Conservation (phyloP, 768 basidiomycete genomes). For the Trichaptum fuscoviolaceum region DNA sequence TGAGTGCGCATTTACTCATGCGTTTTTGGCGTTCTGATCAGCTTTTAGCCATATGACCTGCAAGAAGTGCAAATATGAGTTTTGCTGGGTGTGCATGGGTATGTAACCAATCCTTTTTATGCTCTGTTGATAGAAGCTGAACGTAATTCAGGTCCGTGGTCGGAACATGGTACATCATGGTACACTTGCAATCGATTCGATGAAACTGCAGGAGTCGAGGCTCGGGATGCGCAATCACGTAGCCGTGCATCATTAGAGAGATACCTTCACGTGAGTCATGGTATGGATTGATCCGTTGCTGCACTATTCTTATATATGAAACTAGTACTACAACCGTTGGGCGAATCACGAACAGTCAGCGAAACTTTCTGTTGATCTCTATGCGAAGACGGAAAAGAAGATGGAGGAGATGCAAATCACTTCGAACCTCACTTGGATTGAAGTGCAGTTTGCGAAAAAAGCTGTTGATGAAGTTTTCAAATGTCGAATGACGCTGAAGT, state of each 20-base stretch:
- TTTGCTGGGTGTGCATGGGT: slow-evolving; percentile 99
- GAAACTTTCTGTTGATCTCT: slow-evolving; percentile 88
- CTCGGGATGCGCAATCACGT: slow-evolving; percentile 86
- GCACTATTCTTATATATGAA: slow-evolving; percentile 6
- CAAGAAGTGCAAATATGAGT: slow-evolving; percentile 98
- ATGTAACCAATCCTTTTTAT: slow-evolving; percentile 11
- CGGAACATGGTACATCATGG: slow-evolving; percentile 95
- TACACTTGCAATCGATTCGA: slow-evolving; percentile 98
- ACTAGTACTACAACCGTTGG: slow-evolving; percentile 98
- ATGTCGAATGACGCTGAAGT: slow-evolving; percentile 94
- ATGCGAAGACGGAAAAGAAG: slow-evolving; percentile 97
- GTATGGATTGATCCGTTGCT: not conserved
- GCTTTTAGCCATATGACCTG: slow-evolving; percentile 93
- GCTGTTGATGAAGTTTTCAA: slow-evolving; percentile 89
- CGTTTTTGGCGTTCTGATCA: slow-evolving; percentile 13
- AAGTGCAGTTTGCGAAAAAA: slow-evolving; percentile 98
- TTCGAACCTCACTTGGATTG: slow-evolving; percentile 93
- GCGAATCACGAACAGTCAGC: slow-evolving; percentile 99
- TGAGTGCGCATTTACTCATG: slow-evolving; percentile 38
- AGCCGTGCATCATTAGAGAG: slow-evolving; percentile 89
- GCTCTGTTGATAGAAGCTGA: slow-evolving; percentile 29
- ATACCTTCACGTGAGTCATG: slow-evolving; percentile 83
- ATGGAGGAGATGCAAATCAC: slow-evolving; percentile 99
- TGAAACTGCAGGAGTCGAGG: slow-evolving; percentile 82
- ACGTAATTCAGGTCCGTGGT: slow-evolving; percentile 78